phyloP scores from a whole-genome alignment of 2,329 filamentous ascomycete species.

The Tolypocladium paradoxum region DNA sequence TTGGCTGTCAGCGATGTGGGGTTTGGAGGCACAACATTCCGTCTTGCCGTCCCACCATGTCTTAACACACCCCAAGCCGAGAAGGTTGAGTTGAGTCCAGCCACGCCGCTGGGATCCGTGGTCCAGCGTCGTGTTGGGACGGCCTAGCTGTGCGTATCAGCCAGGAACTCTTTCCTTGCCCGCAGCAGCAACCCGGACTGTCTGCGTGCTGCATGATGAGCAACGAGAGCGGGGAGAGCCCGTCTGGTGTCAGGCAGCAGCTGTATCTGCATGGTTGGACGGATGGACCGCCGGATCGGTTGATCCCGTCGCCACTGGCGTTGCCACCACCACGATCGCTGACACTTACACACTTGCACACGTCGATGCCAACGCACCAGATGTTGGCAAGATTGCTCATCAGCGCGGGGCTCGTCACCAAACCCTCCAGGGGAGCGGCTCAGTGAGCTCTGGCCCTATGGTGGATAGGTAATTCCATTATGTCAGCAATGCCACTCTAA shows the following conservation, averaged over 20 bases:
- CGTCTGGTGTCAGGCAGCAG: not conserved
- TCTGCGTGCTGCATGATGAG: not conserved
- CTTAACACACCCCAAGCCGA: not conserved
- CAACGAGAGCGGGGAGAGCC: no score
- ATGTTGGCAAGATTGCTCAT: not conserved
- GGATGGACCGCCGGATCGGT: not conserved
- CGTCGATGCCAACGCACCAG: not conserved
- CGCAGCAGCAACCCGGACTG: not conserved
- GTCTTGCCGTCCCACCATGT: constrained; percentile 2
- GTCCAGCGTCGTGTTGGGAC: not conserved
- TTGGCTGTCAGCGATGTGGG: constrained; percentile 2
- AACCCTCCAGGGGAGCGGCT: no score
- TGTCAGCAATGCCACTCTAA: not conserved
- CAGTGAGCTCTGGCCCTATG: no score
- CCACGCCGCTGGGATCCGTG: not conserved
- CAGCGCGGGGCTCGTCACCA: no score
- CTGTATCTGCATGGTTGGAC: not conserved
- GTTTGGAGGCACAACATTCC: not conserved
- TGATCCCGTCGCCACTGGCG: not conserved
- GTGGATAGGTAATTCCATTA: no score
- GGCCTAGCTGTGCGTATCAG: no score
- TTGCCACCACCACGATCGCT: not conserved
- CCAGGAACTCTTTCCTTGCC: not conserved
- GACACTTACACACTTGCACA: not conserved
- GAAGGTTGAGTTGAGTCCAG: not conserved